Conservation (phyloP, 2,329 filamentous ascomycete genomes). For the Lasiodiplodia theobromae region DNA sequence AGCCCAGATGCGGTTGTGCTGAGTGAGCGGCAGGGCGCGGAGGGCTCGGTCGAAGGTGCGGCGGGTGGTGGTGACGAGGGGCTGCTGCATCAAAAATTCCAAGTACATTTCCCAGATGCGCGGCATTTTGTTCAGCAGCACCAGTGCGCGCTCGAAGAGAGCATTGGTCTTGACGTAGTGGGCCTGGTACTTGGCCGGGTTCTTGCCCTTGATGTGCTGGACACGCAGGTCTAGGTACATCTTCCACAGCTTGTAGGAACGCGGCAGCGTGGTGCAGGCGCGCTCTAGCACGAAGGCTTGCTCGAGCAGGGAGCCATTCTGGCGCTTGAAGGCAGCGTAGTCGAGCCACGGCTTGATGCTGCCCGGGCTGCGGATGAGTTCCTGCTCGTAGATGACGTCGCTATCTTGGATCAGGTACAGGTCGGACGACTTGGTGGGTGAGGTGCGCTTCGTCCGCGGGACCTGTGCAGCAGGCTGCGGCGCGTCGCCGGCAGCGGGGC, state of each 20-base stretch:
- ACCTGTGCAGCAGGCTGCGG: slow-evolving; percentile 15
- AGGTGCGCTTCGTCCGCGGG: slow-evolving; percentile 35
- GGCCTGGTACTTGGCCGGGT: slow-evolving; percentile 76
- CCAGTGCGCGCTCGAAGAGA: slow-evolving; percentile 89
- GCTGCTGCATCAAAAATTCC: slow-evolving; percentile 86
- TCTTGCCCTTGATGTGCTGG: slow-evolving; percentile 81
- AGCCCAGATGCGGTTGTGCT: slow-evolving; percentile 95
- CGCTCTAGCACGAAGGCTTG: slow-evolving; percentile 89
- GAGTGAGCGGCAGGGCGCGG: slow-evolving; percentile 88
- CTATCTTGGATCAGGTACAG: slow-evolving; percentile 72
- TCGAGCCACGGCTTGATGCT: slow-evolving; percentile 94
- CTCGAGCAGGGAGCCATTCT: slow-evolving; percentile 83
- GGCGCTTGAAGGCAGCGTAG: slow-evolving; percentile 89
- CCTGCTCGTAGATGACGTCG: slow-evolving; percentile 95
- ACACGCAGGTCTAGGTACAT: slow-evolving; percentile 88
- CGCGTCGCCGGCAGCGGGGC: slow-evolving; percentile 34
- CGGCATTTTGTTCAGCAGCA: slow-evolving; percentile 98
- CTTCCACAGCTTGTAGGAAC: slow-evolving; percentile 99
- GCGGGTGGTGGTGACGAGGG: slow-evolving; percentile 85
- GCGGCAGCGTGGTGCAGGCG: slow-evolving; percentile 85
- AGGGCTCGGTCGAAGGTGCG: slow-evolving; percentile 91
- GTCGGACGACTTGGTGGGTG: slow-evolving; percentile 45
- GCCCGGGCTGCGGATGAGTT: slow-evolving; percentile 83
- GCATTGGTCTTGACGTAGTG: slow-evolving; percentile 95
- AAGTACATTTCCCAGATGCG: slow-evolving; percentile 98